Evolutionary conservation across 83 land plant genomes (phyloP).

Genomic region (Isoetes engelmannii): DNA sequence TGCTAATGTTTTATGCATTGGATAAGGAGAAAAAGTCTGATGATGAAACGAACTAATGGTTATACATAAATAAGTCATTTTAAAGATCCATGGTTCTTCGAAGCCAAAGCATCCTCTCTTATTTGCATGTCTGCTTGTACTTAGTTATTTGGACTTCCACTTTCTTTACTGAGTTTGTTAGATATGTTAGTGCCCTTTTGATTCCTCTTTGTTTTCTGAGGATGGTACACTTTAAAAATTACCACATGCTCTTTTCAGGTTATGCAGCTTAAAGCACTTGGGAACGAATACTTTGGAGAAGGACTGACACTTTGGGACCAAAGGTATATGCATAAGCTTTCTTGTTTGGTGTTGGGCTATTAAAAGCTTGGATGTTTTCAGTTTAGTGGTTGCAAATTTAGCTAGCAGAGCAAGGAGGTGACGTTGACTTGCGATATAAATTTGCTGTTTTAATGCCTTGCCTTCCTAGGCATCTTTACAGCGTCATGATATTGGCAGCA

Average conservation of each 20-base stretch:
- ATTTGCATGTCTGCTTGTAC: too few species aligned
- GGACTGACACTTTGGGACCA: conserved; percentile 62
- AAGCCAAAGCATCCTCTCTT: too few species aligned
- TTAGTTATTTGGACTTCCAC: background rate
- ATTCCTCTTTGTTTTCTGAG: background rate
- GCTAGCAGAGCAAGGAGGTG: too few species aligned
- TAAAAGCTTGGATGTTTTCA: background rate
- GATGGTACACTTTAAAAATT: background rate
- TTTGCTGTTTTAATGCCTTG: too few species aligned
- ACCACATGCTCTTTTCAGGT: conserved; percentile 33
- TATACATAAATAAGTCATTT: too few species aligned
- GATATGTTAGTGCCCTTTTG: background rate
- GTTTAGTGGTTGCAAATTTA: background rate
- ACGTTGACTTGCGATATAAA: too few species aligned
- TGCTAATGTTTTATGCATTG: too few species aligned
- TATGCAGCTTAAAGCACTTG: conserved; percentile 41
- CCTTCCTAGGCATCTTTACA: too few species aligned
- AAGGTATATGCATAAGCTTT: conserved; percentile 35
- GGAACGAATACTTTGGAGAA: conserved; percentile 59
- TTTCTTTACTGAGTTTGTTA: background rate
- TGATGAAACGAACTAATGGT: too few species aligned
- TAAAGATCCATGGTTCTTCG: too few species aligned
- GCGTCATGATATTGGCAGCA: too few species aligned
- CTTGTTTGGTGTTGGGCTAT: background rate
- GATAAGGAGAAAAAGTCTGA: too few species aligned